Evolutionary conservation across 1,284 basidiomycete genomes (phyloP).

Genomic region (Tausonia pullulans): DNA sequence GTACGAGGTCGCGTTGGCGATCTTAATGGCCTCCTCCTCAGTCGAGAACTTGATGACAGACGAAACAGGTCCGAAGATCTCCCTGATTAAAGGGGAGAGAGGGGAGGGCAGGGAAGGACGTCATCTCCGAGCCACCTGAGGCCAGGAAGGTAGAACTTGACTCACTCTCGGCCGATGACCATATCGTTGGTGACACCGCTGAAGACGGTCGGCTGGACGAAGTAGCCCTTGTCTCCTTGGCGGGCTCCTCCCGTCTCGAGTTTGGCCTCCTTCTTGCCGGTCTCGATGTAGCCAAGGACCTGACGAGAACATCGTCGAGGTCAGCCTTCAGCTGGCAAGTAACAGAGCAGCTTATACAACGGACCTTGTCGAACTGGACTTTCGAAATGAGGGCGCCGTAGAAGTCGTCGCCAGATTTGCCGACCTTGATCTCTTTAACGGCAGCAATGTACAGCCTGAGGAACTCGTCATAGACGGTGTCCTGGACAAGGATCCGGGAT

Average conservation of each 20-base stretch:
- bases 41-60: slow-evolving; percentile 34
- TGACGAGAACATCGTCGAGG: slow-evolving; percentile 23
- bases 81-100: neutral
- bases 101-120: neutral
- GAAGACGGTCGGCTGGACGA: slow-evolving; percentile 35
- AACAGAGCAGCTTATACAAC: neutral
- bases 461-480: slow-evolving; percentile 68
- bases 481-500: slow-evolving; percentile 64
- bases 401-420: slow-evolving; percentile 51
- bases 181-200: slow-evolving; percentile 23
- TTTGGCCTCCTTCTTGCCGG: slow-evolving; percentile 75
- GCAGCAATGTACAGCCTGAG: slow-evolving; percentile 51
- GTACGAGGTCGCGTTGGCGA: slow-evolving; percentile 76
- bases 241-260: slow-evolving; percentile 60
- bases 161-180: neutral
- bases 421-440: slow-evolving; percentile 55
- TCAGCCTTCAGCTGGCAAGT: neutral
- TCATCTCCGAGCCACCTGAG: neutral
- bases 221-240: slow-evolving; percentile 28
- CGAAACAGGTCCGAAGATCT: slow-evolving; percentile 42
- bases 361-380: slow-evolving; percentile 70
- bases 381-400: slow-evolving; percentile 71
- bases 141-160: too few relatives aligned
- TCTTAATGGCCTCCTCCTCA: slow-evolving; percentile 42
- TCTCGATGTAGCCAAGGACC: slow-evolving; percentile 78